phyloP scores from a whole-genome alignment of 2,329 filamentous ascomycete genomes.

The Teratosphaeria zuluensis region DNA sequence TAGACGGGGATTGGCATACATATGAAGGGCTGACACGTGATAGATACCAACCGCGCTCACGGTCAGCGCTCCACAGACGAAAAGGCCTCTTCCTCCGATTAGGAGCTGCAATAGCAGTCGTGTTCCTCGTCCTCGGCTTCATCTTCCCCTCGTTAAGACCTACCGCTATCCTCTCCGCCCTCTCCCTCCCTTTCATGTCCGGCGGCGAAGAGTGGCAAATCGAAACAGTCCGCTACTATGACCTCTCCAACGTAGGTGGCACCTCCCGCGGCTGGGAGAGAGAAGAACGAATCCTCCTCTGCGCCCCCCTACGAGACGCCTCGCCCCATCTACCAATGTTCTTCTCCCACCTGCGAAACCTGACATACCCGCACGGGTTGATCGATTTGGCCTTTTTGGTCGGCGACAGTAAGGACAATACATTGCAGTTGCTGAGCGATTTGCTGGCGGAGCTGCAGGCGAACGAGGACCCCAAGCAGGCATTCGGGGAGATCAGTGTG shows the following conservation, averaged over 20 bases:
- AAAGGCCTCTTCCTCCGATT: slow-evolving; percentile 63
- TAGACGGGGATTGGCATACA: slow-evolving; percentile 4
- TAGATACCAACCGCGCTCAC: slow-evolving; percentile 78
- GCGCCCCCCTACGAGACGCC: slow-evolving; percentile 87
- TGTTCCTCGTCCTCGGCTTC: slow-evolving; percentile 55
- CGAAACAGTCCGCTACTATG: slow-evolving; percentile 95
- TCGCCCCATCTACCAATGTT: slow-evolving; percentile 92
- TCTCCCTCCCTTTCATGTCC: slow-evolving; percentile 62
- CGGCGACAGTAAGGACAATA: slow-evolving; percentile 92
- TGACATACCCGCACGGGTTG: slow-evolving; percentile 93
- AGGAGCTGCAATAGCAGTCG: slow-evolving; percentile 44
- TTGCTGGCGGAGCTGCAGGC: slow-evolving; percentile 72
- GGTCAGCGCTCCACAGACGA: slow-evolving; percentile 57
- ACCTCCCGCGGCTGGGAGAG: slow-evolving; percentile 91
- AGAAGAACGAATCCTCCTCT: slow-evolving; percentile 89
- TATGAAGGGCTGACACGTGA: background rate
- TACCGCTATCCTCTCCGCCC: slow-evolving; percentile 46
- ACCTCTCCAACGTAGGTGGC: slow-evolving; percentile 82
- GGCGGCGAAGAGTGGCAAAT: slow-evolving; percentile 61
- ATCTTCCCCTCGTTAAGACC: slow-evolving; percentile 67
- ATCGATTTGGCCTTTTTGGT: slow-evolving; percentile 96
- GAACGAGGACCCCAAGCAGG: slow-evolving; percentile 66
- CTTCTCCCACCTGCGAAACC: slow-evolving; percentile 92
- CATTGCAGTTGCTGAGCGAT: slow-evolving; percentile 63
- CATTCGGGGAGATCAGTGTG: slow-evolving; percentile 92